Conservation (phyloP, 352 stramenopile genomes). For the Phytophthora pseudosyringae region DNA sequence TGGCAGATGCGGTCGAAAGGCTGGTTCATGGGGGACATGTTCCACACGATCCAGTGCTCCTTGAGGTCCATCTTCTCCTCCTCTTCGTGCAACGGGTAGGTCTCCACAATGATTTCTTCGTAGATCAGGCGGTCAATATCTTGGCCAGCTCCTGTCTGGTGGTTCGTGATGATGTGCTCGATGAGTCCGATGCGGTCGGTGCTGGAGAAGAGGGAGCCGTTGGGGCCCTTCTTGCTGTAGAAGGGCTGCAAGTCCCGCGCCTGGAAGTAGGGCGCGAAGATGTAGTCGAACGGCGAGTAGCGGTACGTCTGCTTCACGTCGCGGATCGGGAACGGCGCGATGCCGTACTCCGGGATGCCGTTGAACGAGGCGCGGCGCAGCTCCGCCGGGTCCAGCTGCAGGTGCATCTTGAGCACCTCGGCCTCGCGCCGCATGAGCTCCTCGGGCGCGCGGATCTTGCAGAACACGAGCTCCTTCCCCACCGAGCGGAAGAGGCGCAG, state of each 20-base stretch:
- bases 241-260: slow-evolving; percentile 70
- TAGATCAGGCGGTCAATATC: slow-evolving; percentile 82
- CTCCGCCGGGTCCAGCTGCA: slow-evolving; percentile 73
- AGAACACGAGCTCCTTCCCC: slow-evolving; percentile 75
- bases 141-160: slow-evolving; percentile 62
- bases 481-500: slow-evolving; percentile 81
- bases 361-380: slow-evolving; percentile 69
- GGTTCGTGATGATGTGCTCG: slow-evolving; percentile 86
- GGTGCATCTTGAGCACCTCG: slow-evolving; percentile 74
- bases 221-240: slow-evolving; percentile 64
- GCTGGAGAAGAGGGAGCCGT: slow-evolving; percentile 74
- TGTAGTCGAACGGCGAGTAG: slow-evolving; percentile 86
- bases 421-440: slow-evolving; percentile 76
- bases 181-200: slow-evolving; percentile 84
- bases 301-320: slow-evolving; percentile 82
- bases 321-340: slow-evolving; percentile 81
- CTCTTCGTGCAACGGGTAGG: slow-evolving; percentile 81
- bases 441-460: slow-evolving; percentile 81
- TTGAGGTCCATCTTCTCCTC: slow-evolving; percentile 67
- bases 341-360: slow-evolving; percentile 72
- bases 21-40: slow-evolving; percentile 75
- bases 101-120: slow-evolving; percentile 77
- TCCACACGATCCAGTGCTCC: slow-evolving; percentile 75
- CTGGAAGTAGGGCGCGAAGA: slow-evolving; percentile 85
- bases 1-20: slow-evolving; percentile 83